These are phyloP conservation scores for Leishmania martiniquensis DNA, from an alignment of 208 protist species.

Conservation along the genomic window DNA sequence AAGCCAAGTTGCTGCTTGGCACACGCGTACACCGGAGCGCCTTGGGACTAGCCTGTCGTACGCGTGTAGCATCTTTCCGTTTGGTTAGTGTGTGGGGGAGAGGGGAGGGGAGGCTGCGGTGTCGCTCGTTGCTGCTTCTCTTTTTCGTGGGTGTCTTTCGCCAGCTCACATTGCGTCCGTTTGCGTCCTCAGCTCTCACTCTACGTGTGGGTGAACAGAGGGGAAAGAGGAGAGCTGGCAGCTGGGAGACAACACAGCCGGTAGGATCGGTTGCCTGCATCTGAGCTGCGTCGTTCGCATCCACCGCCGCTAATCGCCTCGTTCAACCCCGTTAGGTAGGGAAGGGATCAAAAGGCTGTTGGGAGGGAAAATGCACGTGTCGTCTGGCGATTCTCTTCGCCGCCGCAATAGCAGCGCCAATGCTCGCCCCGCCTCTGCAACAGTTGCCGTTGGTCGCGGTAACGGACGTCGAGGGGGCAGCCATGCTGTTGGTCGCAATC, in stretches of 20 bases:
- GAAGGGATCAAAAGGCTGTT: not conserved
- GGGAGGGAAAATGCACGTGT: conserved; percentile 6
- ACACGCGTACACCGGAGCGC: not conserved
- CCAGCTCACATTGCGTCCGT: not conserved
- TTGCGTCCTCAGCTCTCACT: not conserved
- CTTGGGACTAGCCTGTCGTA: not conserved
- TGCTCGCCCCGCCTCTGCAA: not conserved
- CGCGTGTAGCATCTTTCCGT: not conserved
- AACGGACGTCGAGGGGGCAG: conserved; percentile 4
- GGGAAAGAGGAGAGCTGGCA: no score
- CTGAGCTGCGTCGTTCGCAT: not conserved
- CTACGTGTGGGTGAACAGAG: not conserved
- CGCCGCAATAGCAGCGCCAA: conserved; percentile 18
- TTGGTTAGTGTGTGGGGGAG: not conserved
- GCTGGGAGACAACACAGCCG: not conserved
- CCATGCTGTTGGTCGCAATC: not conserved
- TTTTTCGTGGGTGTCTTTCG: not conserved
- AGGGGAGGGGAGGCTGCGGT: not conserved
- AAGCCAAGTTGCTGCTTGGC: conserved; percentile 1
- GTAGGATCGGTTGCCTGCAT: not conserved
- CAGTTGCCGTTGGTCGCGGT: not conserved
- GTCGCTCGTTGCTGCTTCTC: not conserved
- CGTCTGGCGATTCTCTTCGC: conserved; percentile 11
- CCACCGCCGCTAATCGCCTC: not conserved
- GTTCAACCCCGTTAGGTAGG: not conserved